These are phyloP conservation scores for Teunomyces lycoperdinae DNA, from an alignment of 805 yeast species.

Conservation along the genomic window DNA sequence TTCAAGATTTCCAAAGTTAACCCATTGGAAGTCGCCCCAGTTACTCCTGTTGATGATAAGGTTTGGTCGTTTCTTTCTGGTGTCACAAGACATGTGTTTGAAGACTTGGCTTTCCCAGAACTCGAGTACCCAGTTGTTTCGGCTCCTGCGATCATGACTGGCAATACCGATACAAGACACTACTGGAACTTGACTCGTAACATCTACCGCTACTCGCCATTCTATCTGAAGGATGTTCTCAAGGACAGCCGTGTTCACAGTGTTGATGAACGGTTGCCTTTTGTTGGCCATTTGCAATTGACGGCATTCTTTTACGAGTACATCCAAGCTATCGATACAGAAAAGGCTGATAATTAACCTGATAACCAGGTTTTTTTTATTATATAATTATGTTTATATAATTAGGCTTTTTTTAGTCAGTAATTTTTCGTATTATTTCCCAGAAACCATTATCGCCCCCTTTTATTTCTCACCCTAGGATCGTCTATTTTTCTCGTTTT, in stretches of 20 bases:
- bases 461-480: no score
- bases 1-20: slow-evolving; percentile 14
- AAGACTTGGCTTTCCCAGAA: slow-evolving; percentile 46
- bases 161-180: slow-evolving; percentile 60
- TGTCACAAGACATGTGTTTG: slow-evolving; percentile 58
- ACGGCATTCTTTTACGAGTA: slow-evolving; percentile 33
- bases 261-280: slow-evolving; percentile 32
- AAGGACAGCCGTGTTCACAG: slow-evolving; percentile 29
- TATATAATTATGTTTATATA: not conserved
- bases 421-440: no score
- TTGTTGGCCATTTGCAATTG: slow-evolving; percentile 33
- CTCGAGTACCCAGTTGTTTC: slow-evolving; percentile 27
- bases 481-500: no score
- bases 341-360: not conserved
- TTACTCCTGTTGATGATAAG: slow-evolving; percentile 31
- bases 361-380: not conserved
- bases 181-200: slow-evolving; percentile 56
- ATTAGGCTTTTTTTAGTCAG: not conserved
- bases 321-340: slow-evolving; percentile 12
- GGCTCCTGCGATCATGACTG: slow-evolving; percentile 53
- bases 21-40: slow-evolving; percentile 44
- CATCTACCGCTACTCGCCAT: slow-evolving; percentile 49
- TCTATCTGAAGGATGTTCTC: slow-evolving; percentile 10
- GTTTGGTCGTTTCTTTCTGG: slow-evolving; percentile 50
- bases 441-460: no score